Conservation (phyloP, 148 eudicot genomes). For the Talinum fruticosum region DNA sequence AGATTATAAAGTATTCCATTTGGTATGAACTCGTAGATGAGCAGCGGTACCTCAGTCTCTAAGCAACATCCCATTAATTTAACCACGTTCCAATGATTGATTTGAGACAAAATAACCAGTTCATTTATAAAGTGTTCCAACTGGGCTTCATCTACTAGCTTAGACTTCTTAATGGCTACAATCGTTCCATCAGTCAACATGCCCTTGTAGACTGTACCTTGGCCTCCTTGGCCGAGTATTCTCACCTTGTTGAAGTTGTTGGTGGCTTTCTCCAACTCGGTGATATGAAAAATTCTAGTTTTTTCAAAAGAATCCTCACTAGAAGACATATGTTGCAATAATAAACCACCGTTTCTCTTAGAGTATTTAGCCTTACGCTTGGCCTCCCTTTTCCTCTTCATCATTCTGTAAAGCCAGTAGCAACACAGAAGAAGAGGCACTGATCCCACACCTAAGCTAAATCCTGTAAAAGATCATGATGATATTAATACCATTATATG, state of each 20-base stretch:
- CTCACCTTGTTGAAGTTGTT: slow-evolving; percentile 18
- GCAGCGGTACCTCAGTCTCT: slow-evolving; percentile 10
- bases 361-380: slow-evolving; percentile 13
- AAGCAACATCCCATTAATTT: slow-evolving; percentile 4
- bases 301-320: slow-evolving; percentile 10
- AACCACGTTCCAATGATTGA: slow-evolving; percentile 14
- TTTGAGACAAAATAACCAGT: slow-evolving; percentile 17
- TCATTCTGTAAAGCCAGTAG: slow-evolving; percentile 9
- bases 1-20: slow-evolving; percentile 22
- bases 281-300: slow-evolving; percentile 2
- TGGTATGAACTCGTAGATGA: slow-evolving; percentile 13
- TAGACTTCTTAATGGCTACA: slow-evolving; percentile 14
- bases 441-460: neutral
- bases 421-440: neutral
- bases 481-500: neutral
- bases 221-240: slow-evolving; percentile 23
- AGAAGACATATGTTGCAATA: slow-evolving; percentile 15
- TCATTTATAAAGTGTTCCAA: slow-evolving; percentile 16
- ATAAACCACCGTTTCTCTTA: slow-evolving; percentile 20
- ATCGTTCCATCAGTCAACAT: slow-evolving; percentile 20
- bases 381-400: slow-evolving; percentile 9
- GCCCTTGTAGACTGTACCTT: slow-evolving; percentile 17
- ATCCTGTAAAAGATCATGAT: neutral
- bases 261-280: slow-evolving; percentile 19
- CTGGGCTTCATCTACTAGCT: slow-evolving; percentile 13